Evolutionary conservation across 1,284 basidiomycete genomes (phyloP).

Genomic region (Laetiporus sulphureus): DNA sequence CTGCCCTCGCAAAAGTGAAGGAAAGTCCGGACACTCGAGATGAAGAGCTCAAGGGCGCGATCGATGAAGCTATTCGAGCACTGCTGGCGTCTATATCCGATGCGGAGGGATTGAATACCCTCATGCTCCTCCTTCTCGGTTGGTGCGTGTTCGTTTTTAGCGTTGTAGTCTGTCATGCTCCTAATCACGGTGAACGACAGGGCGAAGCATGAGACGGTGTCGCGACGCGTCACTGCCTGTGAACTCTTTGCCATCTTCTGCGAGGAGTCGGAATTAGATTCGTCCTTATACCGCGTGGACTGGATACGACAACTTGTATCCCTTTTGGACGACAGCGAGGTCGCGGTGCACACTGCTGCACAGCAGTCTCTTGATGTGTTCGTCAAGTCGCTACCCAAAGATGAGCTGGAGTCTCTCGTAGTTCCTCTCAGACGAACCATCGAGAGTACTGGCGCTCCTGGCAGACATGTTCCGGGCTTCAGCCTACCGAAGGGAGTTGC

Average conservation of each 20-base stretch:
- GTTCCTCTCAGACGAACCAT: constrained; percentile 86
- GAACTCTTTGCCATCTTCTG: constrained; percentile 79
- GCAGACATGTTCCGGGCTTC: constrained; percentile 81
- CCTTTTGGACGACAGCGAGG: constrained; percentile 75
- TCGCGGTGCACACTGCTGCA: constrained; percentile 76
- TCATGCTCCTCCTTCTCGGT: constrained; percentile 86
- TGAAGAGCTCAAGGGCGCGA: constrained; percentile 65
- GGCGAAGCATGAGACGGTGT: constrained; percentile 71
- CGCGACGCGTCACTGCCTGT: constrained; percentile 73
- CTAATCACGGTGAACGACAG: constrained; percentile 32
- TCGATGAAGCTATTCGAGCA: constrained; percentile 71
- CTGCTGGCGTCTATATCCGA: constrained; percentile 77
- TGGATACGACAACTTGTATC: constrained; percentile 94
- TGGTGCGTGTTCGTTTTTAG: constrained; percentile 49
- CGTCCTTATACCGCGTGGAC: constrained; percentile 82
- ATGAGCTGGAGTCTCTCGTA: constrained; percentile 86
- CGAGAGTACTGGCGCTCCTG: constrained; percentile 80
- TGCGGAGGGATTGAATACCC: constrained; percentile 78
- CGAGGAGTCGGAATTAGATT: constrained; percentile 73
- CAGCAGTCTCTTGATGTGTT: constrained; percentile 84
- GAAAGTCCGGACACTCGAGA: constrained; percentile 55
- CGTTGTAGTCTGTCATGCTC: constrained; percentile 2
- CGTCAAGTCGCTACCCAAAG: constrained; percentile 89
- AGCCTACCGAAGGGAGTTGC: constrained; percentile 87
- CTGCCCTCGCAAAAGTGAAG: constrained; percentile 64